Base-by-base conservation (phyloP, 2,329 filamentous ascomycete species). In the Calonectria leucothoes region DNA sequence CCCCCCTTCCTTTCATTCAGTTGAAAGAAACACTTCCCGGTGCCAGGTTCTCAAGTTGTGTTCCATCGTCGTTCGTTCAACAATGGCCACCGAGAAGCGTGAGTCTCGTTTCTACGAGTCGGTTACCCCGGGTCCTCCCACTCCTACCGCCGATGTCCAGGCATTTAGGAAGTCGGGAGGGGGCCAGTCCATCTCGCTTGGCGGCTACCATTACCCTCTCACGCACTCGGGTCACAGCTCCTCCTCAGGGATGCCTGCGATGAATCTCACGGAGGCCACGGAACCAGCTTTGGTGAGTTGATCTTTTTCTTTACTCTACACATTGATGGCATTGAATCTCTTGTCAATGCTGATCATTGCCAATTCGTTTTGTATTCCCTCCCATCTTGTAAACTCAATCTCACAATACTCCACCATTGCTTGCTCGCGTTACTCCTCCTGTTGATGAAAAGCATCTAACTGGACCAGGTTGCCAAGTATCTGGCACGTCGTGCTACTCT, bases 401-500 rank as follows among this genome's bases (percentile, higher is more conserved):
- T n/a, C n/a, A n/a, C 17, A 7, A 42, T 42, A 7, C 6, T 42
- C 17, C 6, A 20, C 10, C 39, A 45, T 45, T 45, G 11, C 37
- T 15, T 14, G 12, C 37, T 42, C 17, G 15, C 37, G 6, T 7
- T 42, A 39, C 15, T 17, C 4, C 20, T 23, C 48, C 17, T 7
- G 1, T 10, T 15, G 25, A 4, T 2, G 20, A 3, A 10, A 20
- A n/a, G 11, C 29, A 6, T 52, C 75, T 79, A 64, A 78, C 35
- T 37, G 1, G 11, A 6, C 7, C 0, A 81, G 79, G 66, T 81
- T 35, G 75, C 78, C 12, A 81, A 78, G 37, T 81, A 81, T 59
- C 74, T 81, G 1, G 74, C 79, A 4, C 79, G 79, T 11, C 77
- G 79, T 10, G 79, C 79, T 15, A 81, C 78, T 0, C 67, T 81